phyloP scores from a whole-genome alignment of 148 eudicot genomes.

The Arbutus unedo region DNA sequence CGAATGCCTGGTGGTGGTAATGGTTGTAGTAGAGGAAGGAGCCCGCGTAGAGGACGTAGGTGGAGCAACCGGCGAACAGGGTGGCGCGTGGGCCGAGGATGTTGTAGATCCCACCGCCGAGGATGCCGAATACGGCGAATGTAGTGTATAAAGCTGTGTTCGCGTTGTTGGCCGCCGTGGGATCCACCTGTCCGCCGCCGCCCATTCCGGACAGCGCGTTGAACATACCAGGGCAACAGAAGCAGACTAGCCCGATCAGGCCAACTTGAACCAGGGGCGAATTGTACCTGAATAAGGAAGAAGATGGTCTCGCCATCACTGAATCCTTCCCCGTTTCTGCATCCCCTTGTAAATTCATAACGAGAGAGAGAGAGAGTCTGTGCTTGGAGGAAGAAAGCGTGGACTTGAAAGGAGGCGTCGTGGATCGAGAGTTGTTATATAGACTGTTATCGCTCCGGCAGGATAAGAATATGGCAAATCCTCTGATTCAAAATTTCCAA shows the following conservation, averaged over 20 bases:
- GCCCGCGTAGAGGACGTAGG: conserved; percentile 75
- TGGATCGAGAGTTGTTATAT: too few relatives aligned
- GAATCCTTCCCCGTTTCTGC: conserved; percentile 21
- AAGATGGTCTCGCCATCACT: background rate
- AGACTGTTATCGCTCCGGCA: too few relatives aligned
- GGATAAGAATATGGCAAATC: too few relatives aligned
- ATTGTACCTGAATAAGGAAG: conserved; percentile 53
- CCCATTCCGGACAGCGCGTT: conserved; percentile 95
- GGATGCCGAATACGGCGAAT: conserved; percentile 74
- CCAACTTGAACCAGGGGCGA: conserved; percentile 74
- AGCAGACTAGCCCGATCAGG: conserved; percentile 79
- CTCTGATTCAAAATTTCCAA: too few relatives aligned
- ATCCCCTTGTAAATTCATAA: conserved; percentile 34
- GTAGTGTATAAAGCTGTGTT: conserved; percentile 89
- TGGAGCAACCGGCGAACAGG: conserved; percentile 65
- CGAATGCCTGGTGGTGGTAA: conserved; percentile 55
- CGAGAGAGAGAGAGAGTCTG: background rate
- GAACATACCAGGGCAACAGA: conserved; percentile 98
- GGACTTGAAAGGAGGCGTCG: too few relatives aligned
- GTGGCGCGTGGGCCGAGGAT: conserved; percentile 75
- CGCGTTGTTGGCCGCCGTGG: conserved; percentile 89
- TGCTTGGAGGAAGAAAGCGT: too few relatives aligned
- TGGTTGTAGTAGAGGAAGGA: conserved; percentile 84
- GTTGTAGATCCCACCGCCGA: conserved; percentile 95
- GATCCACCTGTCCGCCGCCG: conserved; percentile 92